phyloP scores from a whole-genome alignment of 1,284 basidiomycete species.

The Macrocystidia cucumis region DNA sequence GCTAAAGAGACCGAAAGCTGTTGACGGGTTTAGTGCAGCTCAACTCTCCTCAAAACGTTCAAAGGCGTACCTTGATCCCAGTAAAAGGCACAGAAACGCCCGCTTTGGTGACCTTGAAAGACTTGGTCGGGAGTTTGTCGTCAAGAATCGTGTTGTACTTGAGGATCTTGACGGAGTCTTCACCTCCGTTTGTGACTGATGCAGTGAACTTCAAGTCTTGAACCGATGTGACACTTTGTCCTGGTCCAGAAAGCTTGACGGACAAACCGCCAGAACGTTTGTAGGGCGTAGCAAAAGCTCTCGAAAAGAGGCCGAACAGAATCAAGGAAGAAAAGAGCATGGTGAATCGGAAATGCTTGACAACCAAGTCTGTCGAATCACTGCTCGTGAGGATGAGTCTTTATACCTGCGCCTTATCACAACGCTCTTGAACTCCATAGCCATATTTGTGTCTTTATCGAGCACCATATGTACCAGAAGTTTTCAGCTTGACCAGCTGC shows the following conservation, averaged over 20 bases:
- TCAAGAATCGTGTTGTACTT: slow-evolving; percentile 38
- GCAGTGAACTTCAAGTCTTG: slow-evolving; percentile 31
- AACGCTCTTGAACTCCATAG: no score
- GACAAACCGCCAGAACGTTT: slow-evolving; percentile 22
- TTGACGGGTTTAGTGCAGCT: not conserved
- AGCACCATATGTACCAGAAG: no score
- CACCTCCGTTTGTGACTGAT: slow-evolving; percentile 28
- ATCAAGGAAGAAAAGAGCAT: slow-evolving; percentile 16
- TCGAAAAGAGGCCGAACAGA: slow-evolving; percentile 17
- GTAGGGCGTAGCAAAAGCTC: slow-evolving; percentile 21
- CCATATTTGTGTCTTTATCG: no score
- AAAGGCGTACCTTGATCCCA: slow-evolving; percentile 28
- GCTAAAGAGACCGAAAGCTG: slow-evolving; percentile 28
- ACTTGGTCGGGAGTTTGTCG: slow-evolving; percentile 31
- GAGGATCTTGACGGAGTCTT: slow-evolving; percentile 29
- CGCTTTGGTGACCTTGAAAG: slow-evolving; percentile 34
- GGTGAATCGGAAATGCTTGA: slow-evolving; percentile 1
- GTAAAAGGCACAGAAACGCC: slow-evolving; percentile 30
- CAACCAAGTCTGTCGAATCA: no score
- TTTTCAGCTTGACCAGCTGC: no score
- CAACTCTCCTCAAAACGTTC: no score
- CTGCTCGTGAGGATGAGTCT: no score
- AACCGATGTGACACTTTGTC: slow-evolving; percentile 25
- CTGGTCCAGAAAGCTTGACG: slow-evolving; percentile 22
- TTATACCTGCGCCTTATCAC: no score